Evolutionary conservation across 495 filamentous ascomycete species (phyloP), one percentile per base, ranked within the genome.

Genomic region (Aspergillus bertholletiae): DNA sequence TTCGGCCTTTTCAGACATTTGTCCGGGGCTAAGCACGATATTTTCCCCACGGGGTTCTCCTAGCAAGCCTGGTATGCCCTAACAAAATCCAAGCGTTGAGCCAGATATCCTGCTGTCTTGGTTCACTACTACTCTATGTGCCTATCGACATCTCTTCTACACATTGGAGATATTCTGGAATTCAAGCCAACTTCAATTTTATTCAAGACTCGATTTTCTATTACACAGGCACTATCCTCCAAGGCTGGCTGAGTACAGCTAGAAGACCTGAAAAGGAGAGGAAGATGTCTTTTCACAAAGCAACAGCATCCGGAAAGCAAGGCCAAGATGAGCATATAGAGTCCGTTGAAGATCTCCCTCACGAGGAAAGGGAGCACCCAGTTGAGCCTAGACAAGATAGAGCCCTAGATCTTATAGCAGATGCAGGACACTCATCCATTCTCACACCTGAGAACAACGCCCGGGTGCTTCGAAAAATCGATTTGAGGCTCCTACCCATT

Each of bases 371-470:
- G 15, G 7, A 35, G 1, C 41, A 37, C 32, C 55, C 43, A 17
- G 28, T 47, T 27, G 45, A 59, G 6, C 37, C 55, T 20, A 65
- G 64, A 41, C 66, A 68, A 51, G 78, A 82, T 56, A 71, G 68
- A 51, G 77, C 76, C 20, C 63, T 74, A 13, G 64, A 75, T 37
- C 60, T 82, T 35, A 72, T 82, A 40, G 63, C 74, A 13, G 68
- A 76, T 39, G 59, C 58, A 27, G 68, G 71, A 4, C 58, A 74
- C 50, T 65, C 65, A 12, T 66, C 74, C 23, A 62, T 73, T 54
- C 69, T 84, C 43, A 75, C 79, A 0, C 69, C 74, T 0, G 80
- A 79, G 57, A 81, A 84, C 51, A 83, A 84, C 61, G 73, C 68
- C 17, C 71, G 74, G 26, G 71, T 75, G 21, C 67, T 83, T 43